These are phyloP conservation scores for Saccharomyces pastorianus DNA, from an alignment of 1,139 yeast genomes.

Conservation along the genomic window DNA sequence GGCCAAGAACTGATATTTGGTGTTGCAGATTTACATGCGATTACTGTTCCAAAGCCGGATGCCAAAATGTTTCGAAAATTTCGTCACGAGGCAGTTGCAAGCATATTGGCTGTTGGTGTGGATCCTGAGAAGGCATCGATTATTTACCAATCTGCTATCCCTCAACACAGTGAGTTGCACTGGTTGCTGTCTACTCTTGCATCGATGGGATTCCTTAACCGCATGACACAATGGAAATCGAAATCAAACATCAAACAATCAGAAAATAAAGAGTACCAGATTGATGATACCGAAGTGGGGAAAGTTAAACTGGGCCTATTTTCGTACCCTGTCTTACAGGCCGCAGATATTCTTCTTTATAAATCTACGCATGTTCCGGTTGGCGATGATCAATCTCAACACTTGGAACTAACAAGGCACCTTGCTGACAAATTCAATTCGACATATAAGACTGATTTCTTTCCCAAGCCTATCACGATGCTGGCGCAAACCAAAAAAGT, in stretches of 20 bases:
- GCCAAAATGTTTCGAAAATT: conserved; percentile 42
- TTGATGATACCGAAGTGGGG: conserved; percentile 18
- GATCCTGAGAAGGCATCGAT: conserved; percentile 64
- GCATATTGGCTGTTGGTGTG: conserved; percentile 75
- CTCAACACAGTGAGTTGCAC: conserved; percentile 71
- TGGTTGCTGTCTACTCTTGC: conserved; percentile 81
- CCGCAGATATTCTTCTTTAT: conserved; percentile 83
- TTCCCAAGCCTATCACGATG: conserved; percentile 66
- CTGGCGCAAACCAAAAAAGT: conserved; percentile 75
- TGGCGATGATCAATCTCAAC: conserved; percentile 93
- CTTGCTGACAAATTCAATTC: conserved; percentile 66
- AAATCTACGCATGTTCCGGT: conserved; percentile 89
- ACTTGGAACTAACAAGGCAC: conserved; percentile 74
- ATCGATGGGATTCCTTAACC: conserved; percentile 73
- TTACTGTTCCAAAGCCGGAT: conserved; percentile 62
- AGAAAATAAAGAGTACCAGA: conserved; percentile 2
- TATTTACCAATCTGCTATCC: conserved; percentile 71
- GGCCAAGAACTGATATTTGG: conserved; percentile 52
- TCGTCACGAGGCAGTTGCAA: conserved; percentile 75
- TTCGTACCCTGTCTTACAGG: conserved; percentile 86
- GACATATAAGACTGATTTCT: conserved; percentile 37
- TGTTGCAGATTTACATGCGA: conserved; percentile 86
- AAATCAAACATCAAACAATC: conserved; percentile 49
- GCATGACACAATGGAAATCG: conserved; percentile 98
- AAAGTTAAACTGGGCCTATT: conserved; percentile 65